Base-by-base conservation (phyloP, 2,329 filamentous ascomycete species). In the Dactylellina haptotyla region DNA sequence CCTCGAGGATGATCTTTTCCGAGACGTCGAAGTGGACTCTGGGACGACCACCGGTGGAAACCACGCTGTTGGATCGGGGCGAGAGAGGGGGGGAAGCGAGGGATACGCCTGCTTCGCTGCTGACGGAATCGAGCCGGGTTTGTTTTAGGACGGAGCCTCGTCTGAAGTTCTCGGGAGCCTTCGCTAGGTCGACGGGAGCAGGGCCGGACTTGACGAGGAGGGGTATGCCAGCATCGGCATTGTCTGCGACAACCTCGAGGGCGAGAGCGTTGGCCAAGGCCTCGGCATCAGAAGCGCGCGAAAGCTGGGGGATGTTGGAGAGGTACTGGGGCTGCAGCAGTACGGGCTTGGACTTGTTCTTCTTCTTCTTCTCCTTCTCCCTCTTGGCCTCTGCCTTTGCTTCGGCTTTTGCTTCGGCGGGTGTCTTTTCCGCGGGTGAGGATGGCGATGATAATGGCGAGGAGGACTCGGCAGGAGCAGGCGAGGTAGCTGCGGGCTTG, bases 221-320 rank as follows among this genome's bases (percentile, higher is more conserved):
- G 8, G 53, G 43, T 6, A 73, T 66, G 5, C 69, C 69, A 18
- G 69, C 69, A 41, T 73, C 69, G 6, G 61, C 56, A 37, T 73
- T 73, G 37, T 73, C 69, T 8, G 69, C 69, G 41, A 46, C 54
- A 16, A 73, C 69, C 26, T 73, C 69, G 16, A 56, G 61, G 32
- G 69, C 69, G 25, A 73, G 69, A n/a, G 61, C 69, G 4, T 61
- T 66, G 3, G 69, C 69, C 20, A 73, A 56, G 23, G 69, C 69
- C 18, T 73, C 69, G 30, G 69, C 69, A 51, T 73, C 69, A 20
- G 69, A 65, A 3, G 69, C 61, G 16, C 61, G 59, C n/a, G 69
- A 39, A 3, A 73, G 48, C 56, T 73, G 69, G 4, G 69, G 69
- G 20, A 73, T 73, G 56, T 73, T 73, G 48, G 69, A 66, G 20